These are phyloP conservation scores for Eimeria necatrix DNA, from an alignment of 169 alveolate genomes.

Conservation along the genomic window DNA sequence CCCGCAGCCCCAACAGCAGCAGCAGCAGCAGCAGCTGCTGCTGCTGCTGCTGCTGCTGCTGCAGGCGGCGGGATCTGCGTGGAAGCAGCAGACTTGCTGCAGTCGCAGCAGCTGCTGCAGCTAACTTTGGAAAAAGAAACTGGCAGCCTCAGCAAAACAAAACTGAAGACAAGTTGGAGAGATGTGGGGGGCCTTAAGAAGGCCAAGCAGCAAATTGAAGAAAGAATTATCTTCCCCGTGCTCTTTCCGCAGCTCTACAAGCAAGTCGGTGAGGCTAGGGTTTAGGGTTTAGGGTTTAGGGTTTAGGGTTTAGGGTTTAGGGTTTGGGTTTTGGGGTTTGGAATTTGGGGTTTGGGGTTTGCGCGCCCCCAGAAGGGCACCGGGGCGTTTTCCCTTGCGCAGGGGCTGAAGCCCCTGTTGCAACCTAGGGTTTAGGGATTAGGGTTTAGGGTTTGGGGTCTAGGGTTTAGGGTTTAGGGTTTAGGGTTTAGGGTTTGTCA, in stretches of 20 bases:
- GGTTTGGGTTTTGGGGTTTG: not conserved
- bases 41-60: slow-evolving; percentile 43
- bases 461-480: not conserved
- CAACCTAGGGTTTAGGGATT: not conserved
- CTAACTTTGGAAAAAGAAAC: not conserved
- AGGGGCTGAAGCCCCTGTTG: too few species aligned
- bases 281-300: slow-evolving; percentile 73
- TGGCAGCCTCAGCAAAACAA: not conserved
- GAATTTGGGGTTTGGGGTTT: not conserved
- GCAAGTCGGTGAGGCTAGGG: slow-evolving; percentile 31
- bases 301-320: slow-evolving; percentile 35
- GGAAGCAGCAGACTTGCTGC: slow-evolving; percentile 53
- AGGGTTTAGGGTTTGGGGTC: not conserved
- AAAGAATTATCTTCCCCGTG: slow-evolving; percentile 80
- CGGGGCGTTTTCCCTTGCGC: too few species aligned
- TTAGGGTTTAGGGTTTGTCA: slow-evolving; percentile 8
- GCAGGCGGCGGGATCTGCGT: slow-evolving; percentile 53
- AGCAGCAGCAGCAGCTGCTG: slow-evolving; percentile 17
- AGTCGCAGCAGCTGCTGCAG: slow-evolving; percentile 15
- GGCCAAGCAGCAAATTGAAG: slow-evolving; percentile 79
- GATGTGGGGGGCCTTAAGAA: slow-evolving; percentile 81
- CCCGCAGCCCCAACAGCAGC: not conserved
- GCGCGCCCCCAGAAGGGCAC: too few species aligned
- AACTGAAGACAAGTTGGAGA: slow-evolving; percentile 81
- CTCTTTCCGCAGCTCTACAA: slow-evolving; percentile 26